These are phyloP conservation scores for Tricholoma flavovirens DNA, from an alignment of 768 basidiomycete genomes.

Conservation along the genomic window DNA sequence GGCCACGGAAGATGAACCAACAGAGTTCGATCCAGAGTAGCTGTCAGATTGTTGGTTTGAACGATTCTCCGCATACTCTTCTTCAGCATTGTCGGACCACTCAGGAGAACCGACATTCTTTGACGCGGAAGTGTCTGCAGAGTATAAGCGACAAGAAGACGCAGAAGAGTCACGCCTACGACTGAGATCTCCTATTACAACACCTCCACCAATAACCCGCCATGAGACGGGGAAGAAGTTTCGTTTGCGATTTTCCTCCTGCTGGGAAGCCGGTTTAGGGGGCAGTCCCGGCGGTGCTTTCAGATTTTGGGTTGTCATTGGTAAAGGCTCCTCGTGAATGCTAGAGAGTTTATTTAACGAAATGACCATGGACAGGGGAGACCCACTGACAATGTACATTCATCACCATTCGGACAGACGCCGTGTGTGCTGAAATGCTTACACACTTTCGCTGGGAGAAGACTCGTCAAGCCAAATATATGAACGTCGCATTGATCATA, in stretches of 20 bases:
- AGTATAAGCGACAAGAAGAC: background rate
- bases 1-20: background rate
- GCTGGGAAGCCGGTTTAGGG: conserved; percentile 13
- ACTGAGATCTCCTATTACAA: conserved; percentile 47
- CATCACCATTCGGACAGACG: conserved; percentile 46
- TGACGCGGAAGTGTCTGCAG: background rate
- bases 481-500: background rate
- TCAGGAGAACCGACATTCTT: background rate
- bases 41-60: conserved; percentile 5
- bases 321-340: conserved; percentile 37
- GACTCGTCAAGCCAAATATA: background rate
- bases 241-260: conserved; percentile 35
- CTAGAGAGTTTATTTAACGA: conserved; percentile 22
- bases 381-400: conserved; percentile 53
- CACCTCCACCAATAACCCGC: conserved; percentile 76
- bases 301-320: conserved; percentile 3
- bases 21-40: conserved; percentile 2
- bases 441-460: conserved; percentile 52
- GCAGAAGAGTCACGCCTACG: background rate
- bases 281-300: conserved; percentile 12
- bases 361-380: background rate
- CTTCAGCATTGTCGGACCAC: background rate
- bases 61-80: background rate
- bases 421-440: conserved; percentile 44
- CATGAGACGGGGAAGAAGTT: conserved; percentile 63